Evolutionary conservation across 352 stramenopile genomes (phyloP).

Genomic region (Phytophthora pinifolia): DNA sequence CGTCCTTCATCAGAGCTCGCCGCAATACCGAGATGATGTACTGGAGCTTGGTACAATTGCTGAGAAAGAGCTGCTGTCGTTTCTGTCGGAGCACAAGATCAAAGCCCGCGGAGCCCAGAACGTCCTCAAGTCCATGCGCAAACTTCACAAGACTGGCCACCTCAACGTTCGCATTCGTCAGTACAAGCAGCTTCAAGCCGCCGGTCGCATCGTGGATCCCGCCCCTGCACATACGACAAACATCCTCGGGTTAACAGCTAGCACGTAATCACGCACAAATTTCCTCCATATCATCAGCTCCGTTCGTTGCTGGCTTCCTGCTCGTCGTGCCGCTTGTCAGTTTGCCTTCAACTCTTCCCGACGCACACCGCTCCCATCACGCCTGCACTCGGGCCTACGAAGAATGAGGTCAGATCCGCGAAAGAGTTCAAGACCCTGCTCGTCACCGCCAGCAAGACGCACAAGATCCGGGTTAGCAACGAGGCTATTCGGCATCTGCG

Average conservation of each 20-base stretch:
- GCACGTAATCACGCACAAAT: too few relatives aligned
- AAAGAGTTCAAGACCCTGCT: constrained; percentile 13
- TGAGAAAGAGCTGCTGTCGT: constrained; percentile 1
- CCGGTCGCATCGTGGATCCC: not conserved
- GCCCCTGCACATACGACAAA: not conserved
- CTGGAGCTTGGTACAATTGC: not conserved
- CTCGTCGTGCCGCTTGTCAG: too few relatives aligned
- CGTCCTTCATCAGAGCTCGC: not conserved
- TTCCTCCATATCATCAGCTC: not conserved
- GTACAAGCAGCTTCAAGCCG: constrained; percentile 2
- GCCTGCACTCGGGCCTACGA: too few relatives aligned
- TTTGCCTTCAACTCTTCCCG: too few relatives aligned
- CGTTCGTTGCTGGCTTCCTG: too few relatives aligned
- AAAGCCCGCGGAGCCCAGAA: constrained; percentile 3
- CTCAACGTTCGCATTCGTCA: not conserved
- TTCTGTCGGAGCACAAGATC: not conserved
- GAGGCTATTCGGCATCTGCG: constrained; percentile 14
- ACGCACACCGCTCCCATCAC: too few relatives aligned
- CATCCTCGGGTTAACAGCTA: not conserved
- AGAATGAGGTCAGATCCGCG: not conserved
- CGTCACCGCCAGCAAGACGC: not conserved
- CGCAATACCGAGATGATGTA: not conserved
- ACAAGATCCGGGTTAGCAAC: constrained; percentile 4
- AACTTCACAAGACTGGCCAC: constrained; percentile 1
- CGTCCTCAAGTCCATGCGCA: constrained; percentile 14